Evolutionary conservation across 495 filamentous ascomycete species (phyloP).

Genomic region (Wilcoxina mikolae): DNA sequence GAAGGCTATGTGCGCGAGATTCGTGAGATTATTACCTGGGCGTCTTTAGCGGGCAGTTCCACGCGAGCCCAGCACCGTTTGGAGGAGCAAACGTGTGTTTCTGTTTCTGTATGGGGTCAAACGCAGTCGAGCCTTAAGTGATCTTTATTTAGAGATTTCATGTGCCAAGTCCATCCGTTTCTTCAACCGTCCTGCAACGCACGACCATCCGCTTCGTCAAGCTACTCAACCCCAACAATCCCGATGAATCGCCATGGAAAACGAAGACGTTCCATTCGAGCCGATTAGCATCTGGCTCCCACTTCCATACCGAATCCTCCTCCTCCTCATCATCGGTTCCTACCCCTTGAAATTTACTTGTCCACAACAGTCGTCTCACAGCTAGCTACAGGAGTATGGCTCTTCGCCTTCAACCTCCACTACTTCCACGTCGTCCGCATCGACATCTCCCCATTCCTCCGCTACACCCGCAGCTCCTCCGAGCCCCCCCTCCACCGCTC

Average conservation of each 20-base stretch:
- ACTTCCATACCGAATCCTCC: conserved; percentile 26
- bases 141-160: too few species aligned
- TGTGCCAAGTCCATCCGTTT: too few species aligned
- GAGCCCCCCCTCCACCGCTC: conserved; percentile 61
- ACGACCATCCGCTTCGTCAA: too few species aligned
- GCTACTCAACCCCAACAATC: not conserved
- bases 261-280: conserved; percentile 6
- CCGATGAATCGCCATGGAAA: conserved; percentile 5
- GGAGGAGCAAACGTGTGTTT: too few species aligned
- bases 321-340: conserved; percentile 24
- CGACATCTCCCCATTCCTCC: conserved; percentile 20
- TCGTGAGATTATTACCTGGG: too few species aligned
- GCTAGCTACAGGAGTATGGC: conserved; percentile 24
- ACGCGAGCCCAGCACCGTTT: too few species aligned
- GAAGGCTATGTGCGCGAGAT: too few species aligned
- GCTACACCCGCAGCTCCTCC: conserved; percentile 31
- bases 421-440: conserved; percentile 26
- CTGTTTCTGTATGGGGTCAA: too few species aligned
- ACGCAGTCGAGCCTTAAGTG: too few species aligned
- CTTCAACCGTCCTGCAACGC: too few species aligned
- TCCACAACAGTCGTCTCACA: not conserved
- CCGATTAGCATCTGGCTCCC: conserved; percentile 22
- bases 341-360: not conserved
- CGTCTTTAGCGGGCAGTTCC: too few species aligned
- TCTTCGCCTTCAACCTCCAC: conserved; percentile 27